Base-by-base conservation (phyloP, 1,284 basidiomycete species). In the Ustilago esculenta region DNA sequence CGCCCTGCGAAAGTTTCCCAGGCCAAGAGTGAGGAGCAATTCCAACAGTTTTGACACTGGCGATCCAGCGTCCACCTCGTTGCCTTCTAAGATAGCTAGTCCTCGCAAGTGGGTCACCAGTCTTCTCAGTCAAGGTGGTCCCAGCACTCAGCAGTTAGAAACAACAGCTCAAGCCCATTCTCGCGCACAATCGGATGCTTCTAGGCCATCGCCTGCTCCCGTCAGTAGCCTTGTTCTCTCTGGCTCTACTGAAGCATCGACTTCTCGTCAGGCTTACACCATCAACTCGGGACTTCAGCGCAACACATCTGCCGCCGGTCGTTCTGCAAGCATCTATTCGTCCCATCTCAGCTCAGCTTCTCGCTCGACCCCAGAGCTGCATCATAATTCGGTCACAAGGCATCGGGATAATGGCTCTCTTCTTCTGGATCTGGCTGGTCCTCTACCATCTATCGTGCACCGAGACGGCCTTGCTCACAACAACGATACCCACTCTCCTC, bases 61-160 rank as follows among this genome's bases (percentile, higher is more conserved):
- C 17, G 54, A 64, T 33, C 25, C 50, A 5, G 25, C 45, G 29
- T 33, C 54, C 20, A 30, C 18, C 12, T 27, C 44, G 10, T 57
- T 53, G n/a, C 52, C 57, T 21, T 45, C 51, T 17, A 65, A 65
- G 46, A 23, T 69, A 27, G 34, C 33, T 8, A 47, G 42, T 27
- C 67, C 71, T 29, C 60, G 71, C 36, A 73, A 60, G 21, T 70
- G 66, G 71, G 60, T 70, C 56, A 65, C 51, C 34, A 66, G 50
- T 32, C 50, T 73, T 12, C 42, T 70, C 15, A 45, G 36, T 12
- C 49, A 61, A 15, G 54, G 48, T 15, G 52, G 33, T 11, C 45
- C 55, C 17, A 54, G 46, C 45, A 35, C 54, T 5, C 29, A 58
- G 20, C 54, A 59, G 5, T 58, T 71, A 20, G 68, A 71, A 32